Evolutionary conservation across 2,329 filamentous ascomycete genomes (phyloP).

Genomic region (Claviceps africana): DNA sequence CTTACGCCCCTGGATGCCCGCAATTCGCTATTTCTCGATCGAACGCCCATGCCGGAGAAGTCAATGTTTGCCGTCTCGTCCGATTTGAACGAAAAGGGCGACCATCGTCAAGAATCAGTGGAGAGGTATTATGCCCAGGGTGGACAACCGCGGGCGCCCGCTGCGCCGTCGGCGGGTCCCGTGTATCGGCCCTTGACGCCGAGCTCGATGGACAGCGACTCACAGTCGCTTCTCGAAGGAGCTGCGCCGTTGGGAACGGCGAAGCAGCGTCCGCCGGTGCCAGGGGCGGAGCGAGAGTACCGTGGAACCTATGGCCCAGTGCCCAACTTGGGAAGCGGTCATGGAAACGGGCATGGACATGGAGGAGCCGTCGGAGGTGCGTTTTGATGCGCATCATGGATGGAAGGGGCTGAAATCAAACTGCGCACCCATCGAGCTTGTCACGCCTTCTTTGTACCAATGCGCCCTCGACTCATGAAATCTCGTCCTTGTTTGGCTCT

Average conservation of each 20-base stretch:
- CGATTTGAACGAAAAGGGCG: slow-evolving; percentile 22
- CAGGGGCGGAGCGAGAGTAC: slow-evolving; percentile 3
- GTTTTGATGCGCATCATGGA: not conserved
- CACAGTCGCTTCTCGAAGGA: slow-evolving; percentile 24
- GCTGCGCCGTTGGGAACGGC: slow-evolving; percentile 26
- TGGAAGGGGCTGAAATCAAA: not conserved
- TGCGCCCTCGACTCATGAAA: not conserved
- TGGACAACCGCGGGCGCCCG: slow-evolving; percentile 10
- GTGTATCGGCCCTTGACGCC: slow-evolving; percentile 26
- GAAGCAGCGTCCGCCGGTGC: slow-evolving; percentile 8
- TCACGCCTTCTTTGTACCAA: not conserved
- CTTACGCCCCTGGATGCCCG: slow-evolving; percentile 78
- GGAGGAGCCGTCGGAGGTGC: not conserved
- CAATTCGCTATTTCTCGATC: slow-evolving; percentile 69
- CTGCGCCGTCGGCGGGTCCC: slow-evolving; percentile 14
- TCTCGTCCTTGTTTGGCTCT: not conserved
- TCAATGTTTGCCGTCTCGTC: slow-evolving; percentile 31
- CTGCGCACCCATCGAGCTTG: not conserved
- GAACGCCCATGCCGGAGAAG: slow-evolving; percentile 19
- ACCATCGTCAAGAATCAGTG: slow-evolving; percentile 16
- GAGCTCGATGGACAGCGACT: slow-evolving; percentile 19
- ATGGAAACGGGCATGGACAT: not conserved
- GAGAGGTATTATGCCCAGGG: slow-evolving; percentile 18
- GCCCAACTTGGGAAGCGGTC: slow-evolving; percentile 9
- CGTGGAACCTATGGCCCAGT: slow-evolving; percentile 7